These are phyloP conservation scores for Mortierella hygrophila DNA, from an alignment of 192 early-diverging fungal genomes.

Conservation along the genomic window DNA sequence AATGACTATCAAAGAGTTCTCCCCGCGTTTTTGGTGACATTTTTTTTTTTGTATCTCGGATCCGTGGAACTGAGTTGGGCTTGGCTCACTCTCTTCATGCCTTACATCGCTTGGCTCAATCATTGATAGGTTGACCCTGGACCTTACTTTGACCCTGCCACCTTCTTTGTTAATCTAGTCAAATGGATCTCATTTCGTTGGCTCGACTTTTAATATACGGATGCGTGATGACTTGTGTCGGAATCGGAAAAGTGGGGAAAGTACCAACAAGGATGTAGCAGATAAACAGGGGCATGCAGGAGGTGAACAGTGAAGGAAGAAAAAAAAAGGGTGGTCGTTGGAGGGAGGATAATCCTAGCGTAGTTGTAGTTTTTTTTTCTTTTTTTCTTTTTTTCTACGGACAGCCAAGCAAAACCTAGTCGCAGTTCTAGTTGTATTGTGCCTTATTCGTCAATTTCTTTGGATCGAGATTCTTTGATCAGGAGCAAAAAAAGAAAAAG, in stretches of 20 bases:
- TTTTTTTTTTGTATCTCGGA: neutral
- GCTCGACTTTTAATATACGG: neutral
- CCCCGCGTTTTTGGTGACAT: constrained; percentile 8
- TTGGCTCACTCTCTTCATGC: neutral
- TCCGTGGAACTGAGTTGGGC: neutral
- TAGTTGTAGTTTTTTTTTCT: too few species aligned
- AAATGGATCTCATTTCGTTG: neutral
- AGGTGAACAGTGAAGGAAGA: too few species aligned
- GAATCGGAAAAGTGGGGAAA: constrained; percentile 52
- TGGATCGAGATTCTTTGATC: too few species aligned
- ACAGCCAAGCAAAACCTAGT: too few species aligned
- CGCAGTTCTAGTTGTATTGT: too few species aligned
- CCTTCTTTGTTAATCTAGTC: neutral
- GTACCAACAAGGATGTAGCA: neutral
- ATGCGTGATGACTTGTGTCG: constrained; percentile 9
- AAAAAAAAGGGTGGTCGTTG: too few species aligned
- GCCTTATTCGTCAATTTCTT: too few species aligned
- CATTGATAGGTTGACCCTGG: neutral
- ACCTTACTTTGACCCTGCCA: neutral
- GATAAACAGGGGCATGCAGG: neutral
- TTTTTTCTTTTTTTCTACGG: too few species aligned
- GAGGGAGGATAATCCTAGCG: too few species aligned
- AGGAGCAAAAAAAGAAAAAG: too few species aligned
- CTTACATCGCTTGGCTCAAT: too few species aligned
- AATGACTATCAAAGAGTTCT: neutral